Evolutionary conservation across 495 filamentous ascomycete genomes (phyloP).

Genomic region (Trichoderma orchidacearum): DNA sequence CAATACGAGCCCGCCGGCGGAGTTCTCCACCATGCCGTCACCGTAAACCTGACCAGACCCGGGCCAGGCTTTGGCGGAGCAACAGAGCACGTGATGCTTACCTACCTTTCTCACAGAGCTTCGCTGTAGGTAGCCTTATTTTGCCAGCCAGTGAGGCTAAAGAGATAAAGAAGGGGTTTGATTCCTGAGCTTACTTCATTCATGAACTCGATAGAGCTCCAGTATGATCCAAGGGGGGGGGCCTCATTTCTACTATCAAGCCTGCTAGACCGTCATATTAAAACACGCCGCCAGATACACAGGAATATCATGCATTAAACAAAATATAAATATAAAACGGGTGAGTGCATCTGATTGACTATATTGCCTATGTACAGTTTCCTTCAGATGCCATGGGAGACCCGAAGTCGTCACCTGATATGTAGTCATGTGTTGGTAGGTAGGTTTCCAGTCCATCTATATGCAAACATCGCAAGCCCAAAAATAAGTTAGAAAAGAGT

Average conservation of each 20-base stretch:
- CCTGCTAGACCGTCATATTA: too few relatives aligned
- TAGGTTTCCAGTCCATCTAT: conserved; percentile 1
- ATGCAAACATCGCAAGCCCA: background rate
- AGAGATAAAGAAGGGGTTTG: too few relatives aligned
- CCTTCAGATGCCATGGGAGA: background rate
- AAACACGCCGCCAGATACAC: too few relatives aligned
- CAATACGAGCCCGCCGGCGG: too few relatives aligned
- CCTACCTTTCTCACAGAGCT: background rate
- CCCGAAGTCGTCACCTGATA: background rate
- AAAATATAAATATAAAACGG: background rate
- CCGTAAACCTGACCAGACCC: too few relatives aligned
- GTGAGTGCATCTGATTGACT: conserved; percentile 1
- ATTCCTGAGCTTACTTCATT: too few relatives aligned
- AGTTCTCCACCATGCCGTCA: too few relatives aligned
- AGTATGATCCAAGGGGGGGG: too few relatives aligned
- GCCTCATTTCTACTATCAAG: too few relatives aligned
- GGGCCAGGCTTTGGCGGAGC: background rate
- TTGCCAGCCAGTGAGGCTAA: too few relatives aligned
- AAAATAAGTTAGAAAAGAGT: background rate
- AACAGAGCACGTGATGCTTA: background rate
- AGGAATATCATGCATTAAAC: too few relatives aligned
- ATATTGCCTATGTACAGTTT: conserved; percentile 1
- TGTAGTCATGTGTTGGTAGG: background rate
- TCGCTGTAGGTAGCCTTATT: background rate
- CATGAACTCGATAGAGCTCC: too few relatives aligned